Evolutionary conservation across 78 protist species (phyloP).

Genomic region (Dictyostelium brefeldianum): DNA sequence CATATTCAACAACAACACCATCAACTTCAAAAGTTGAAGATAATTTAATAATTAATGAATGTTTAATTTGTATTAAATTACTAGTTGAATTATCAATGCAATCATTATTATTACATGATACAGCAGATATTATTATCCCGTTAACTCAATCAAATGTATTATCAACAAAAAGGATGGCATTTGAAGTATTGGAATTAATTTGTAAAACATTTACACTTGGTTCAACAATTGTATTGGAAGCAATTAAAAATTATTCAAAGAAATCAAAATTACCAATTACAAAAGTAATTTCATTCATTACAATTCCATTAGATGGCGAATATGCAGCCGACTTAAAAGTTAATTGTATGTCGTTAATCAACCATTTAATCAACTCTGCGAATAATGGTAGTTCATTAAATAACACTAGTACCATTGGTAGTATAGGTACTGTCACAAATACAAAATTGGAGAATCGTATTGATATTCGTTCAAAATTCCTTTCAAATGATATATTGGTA

Average conservation of each 20-base stretch:
- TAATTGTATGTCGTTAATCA: conserved; percentile 72
- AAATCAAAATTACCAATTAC: neutral
- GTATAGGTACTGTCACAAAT: neutral
- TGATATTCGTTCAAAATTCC: conserved; percentile 23
- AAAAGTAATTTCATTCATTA: neutral
- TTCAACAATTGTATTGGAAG: conserved; percentile 31
- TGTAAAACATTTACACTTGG: conserved; percentile 47
- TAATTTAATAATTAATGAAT: conserved; percentile 45
- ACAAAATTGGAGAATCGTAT: neutral
- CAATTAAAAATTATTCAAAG: neutral
- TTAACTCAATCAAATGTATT: neutral
- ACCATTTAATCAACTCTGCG: conserved; percentile 40
- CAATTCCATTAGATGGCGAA: conserved; percentile 47
- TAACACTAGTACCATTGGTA: neutral
- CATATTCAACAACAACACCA: neutral
- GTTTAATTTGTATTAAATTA: conserved; percentile 63
- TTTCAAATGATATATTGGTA: conserved; percentile 6
- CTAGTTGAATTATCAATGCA: conserved; percentile 64
- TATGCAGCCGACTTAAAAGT: conserved; percentile 58
- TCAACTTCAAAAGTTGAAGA: conserved; percentile 41
- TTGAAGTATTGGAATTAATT: conserved; percentile 64
- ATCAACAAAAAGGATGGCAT: conserved; percentile 51
- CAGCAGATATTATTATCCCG: conserved; percentile 54
- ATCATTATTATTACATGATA: conserved; percentile 51
- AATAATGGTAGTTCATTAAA: neutral